A percentile compares a stretch with the other conserved stretches of the same genome.
Evolutionary conservation across 495 filamentous ascomycete species (phyloP).

Genomic region (Penicillium canariense): DNA sequence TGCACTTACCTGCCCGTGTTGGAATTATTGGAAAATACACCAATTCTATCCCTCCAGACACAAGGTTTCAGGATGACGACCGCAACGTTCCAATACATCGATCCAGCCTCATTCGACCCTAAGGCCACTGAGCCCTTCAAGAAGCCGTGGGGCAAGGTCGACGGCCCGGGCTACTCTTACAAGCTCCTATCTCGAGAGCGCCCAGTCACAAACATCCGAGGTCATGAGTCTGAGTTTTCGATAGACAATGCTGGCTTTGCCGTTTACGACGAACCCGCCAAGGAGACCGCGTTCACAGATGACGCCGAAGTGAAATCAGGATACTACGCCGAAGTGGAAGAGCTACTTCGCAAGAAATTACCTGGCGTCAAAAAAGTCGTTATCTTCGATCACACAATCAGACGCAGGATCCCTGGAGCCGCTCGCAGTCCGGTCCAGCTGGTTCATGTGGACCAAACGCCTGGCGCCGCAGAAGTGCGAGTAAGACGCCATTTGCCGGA

Average conservation of each 20-base stretch:
- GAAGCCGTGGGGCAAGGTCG: slow-evolving; percentile 19
- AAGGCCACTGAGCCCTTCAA: slow-evolving; percentile 19
- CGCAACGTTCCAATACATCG: slow-evolving; percentile 16
- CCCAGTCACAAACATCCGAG: slow-evolving; percentile 10
- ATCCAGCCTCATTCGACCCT: slow-evolving; percentile 13
- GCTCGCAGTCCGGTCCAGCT: slow-evolving; percentile 60
- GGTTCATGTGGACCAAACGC: slow-evolving; percentile 84
- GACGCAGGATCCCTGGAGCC: slow-evolving; percentile 53
- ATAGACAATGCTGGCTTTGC: slow-evolving; percentile 13
- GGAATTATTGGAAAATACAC: too few relatives aligned
- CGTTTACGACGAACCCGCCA: slow-evolving; percentile 4
- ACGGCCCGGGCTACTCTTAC: slow-evolving; percentile 15
- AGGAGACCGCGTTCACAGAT: slow-evolving; percentile 13
- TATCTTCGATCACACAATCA: slow-evolving; percentile 92
- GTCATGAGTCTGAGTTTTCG: slow-evolving; percentile 12
- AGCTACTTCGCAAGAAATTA: slow-evolving; percentile 59
- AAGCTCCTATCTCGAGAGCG: background rate
- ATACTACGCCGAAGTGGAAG: slow-evolving; percentile 81
- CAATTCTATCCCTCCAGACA: too few relatives aligned
- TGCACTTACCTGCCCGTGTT: too few relatives aligned
- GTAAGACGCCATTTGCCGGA: slow-evolving; percentile 61
- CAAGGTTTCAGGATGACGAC: slow-evolving; percentile 36
- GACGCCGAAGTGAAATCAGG: slow-evolving; percentile 58
- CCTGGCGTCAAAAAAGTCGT: slow-evolving; percentile 61
- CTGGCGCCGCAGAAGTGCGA: slow-evolving; percentile 55